Conservation (phyloP, 176 grass and related monocot genomes). For the Hordeum vulgare region DNA sequence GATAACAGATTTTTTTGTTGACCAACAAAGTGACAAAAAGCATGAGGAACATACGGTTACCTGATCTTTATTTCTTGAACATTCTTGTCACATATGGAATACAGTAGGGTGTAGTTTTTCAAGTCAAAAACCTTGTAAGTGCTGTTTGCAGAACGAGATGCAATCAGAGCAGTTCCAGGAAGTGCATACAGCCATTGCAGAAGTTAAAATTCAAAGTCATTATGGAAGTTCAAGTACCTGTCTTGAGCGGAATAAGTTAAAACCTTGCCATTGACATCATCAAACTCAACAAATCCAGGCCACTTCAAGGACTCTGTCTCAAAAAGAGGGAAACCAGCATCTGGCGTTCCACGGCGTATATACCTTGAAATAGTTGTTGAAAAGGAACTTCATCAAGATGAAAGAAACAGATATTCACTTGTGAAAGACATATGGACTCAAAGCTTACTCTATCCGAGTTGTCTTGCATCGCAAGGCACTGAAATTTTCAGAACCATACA, state of each 20-base stretch:
- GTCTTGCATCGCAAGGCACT: slow-evolving; percentile 79
- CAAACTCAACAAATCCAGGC: slow-evolving; percentile 98
- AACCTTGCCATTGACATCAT: slow-evolving; percentile 99
- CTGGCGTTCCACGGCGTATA: slow-evolving; percentile 66
- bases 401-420: neutral
- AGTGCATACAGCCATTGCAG: neutral
- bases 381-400: neutral
- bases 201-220: neutral
- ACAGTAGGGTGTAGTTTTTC: slow-evolving; percentile 90
- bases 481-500: slow-evolving; percentile 83
- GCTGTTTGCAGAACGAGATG: slow-evolving; percentile 39
- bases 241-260: slow-evolving; percentile 96
- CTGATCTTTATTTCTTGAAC: slow-evolving; percentile 99
- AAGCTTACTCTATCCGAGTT: slow-evolving; percentile 75
- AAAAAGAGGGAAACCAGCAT: slow-evolving; percentile 93
- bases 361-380: slow-evolving; percentile 56
- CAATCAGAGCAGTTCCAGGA: slow-evolving; percentile 4
- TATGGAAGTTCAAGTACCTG: slow-evolving; percentile 40
- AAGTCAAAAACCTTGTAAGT: slow-evolving; percentile 99
- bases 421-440: neutral
- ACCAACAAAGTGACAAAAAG: neutral
- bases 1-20: neutral
- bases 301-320: slow-evolving; percentile 92
- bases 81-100: slow-evolving; percentile 84
- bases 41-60: slow-evolving; percentile 9